These are phyloP conservation scores for Scedosporium apiospermum DNA, from an alignment of 2,329 filamentous ascomycete genomes.

Conservation along the genomic window DNA sequence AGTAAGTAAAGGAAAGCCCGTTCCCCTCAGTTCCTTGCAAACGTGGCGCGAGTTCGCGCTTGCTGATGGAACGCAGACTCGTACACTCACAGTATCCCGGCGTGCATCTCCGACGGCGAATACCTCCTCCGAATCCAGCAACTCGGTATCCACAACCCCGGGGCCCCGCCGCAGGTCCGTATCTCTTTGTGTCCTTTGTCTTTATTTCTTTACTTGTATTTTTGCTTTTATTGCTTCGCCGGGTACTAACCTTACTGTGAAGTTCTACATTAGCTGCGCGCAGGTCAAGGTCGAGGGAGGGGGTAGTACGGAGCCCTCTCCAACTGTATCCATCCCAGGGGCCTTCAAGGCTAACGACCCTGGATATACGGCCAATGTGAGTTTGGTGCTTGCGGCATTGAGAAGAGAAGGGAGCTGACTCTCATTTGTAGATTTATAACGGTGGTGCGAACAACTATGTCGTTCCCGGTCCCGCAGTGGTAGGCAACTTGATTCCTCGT, in stretches of 20 bases:
- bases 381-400: not conserved
- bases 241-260: not conserved
- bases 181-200: too few relatives aligned
- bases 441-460: conserved; percentile 1
- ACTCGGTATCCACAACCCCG: conserved; percentile 50
- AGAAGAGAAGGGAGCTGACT: too few relatives aligned
- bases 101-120: conserved; percentile 41
- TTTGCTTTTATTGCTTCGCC: too few relatives aligned
- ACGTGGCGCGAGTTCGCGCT: too few relatives aligned
- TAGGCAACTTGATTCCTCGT: not conserved
- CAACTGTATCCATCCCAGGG: conserved; percentile 29
- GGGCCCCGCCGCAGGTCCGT: conserved; percentile 21
- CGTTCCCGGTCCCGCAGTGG: conserved; percentile 3
- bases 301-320: conserved; percentile 28
- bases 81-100: conserved; percentile 33
- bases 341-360: conserved; percentile 30
- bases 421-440: conserved; percentile 1
- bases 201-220: too few relatives aligned
- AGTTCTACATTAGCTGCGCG: conserved; percentile 39
- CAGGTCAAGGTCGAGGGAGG: conserved; percentile 33
- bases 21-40: too few relatives aligned
- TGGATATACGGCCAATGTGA: conserved; percentile 25
- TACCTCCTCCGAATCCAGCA: conserved; percentile 51
- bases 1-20: not conserved
- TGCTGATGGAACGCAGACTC: conserved; percentile 6